Evolutionary conservation across 2,329 filamentous ascomycete species (phyloP), one percentile per base, ranked within the genome.

Genomic region (Trichoderma hamatum): DNA sequence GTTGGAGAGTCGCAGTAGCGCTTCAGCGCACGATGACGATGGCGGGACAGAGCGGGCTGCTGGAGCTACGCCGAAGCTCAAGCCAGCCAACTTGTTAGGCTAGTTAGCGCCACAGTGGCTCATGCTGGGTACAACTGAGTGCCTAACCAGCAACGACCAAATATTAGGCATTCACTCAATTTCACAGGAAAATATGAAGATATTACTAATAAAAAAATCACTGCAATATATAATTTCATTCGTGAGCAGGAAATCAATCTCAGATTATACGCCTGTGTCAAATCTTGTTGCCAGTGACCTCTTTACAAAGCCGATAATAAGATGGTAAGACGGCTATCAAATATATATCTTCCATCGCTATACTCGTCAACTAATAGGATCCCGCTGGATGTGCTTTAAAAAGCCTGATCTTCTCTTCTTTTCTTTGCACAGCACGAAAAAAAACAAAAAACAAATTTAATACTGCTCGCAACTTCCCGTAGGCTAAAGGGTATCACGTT

Each of bases 1-100:
- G 39, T 59, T 63, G 55, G 39, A 46, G 51, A 54, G 46, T 65
- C 68, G 58, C 61, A 54, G 55, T 16, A 46, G 72, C 71, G 55
- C 32, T 59, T 59, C 56, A 61, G 66, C 61, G 72, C 73, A 74
- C 76, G 72, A 78, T 78, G 76, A 78, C 76, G 76, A 76, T 73
- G 72, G 74, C 62, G 75, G 76, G 76, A 76, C 70, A 43, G 49
- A 36, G 43, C 46, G 59, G 51, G 59, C 56, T 39, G 34, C 36
- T 61, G 46, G 32, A 67, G 64, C 64, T 67, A 30, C n/a, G 39
- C 28, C 43, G 54, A 43, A 65, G 67, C 59, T 64, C 61, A 43
- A 43, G 36, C 51, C 24, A 21, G 19, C 39, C 16, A 26, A 16
- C 26, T 64, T 14, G 43, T 19, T 43, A 28, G 52, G 26, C 49